phyloP scores from a whole-genome alignment of 2,329 filamentous ascomycete genomes.

The Exophiala dermatitidis region DNA sequence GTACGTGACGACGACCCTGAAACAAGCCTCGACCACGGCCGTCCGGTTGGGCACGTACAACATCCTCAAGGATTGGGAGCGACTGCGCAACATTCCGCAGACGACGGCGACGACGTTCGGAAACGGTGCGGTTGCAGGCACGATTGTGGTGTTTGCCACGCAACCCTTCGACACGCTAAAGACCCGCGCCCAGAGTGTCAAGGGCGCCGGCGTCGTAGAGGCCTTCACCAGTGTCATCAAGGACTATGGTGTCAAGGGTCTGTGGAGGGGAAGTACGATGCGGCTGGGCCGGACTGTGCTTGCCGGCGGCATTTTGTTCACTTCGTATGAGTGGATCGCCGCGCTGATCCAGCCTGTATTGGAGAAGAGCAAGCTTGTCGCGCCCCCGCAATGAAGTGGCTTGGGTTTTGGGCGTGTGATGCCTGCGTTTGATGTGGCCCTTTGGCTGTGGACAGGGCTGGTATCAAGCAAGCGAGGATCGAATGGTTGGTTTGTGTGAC shows the following conservation, averaged over 20 bases:
- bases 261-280: conserved; percentile 65
- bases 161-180: conserved; percentile 42
- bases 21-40: conserved; percentile 56
- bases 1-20: conserved; percentile 54
- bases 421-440: no score
- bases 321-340: conserved; percentile 53
- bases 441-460: no score
- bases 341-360: conserved; percentile 40
- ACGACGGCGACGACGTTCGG: conserved; percentile 52
- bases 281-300: conserved; percentile 56
- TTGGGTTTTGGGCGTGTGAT: neutral
- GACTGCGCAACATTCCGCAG: conserved; percentile 42
- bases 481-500: no score
- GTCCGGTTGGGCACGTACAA: conserved; percentile 58
- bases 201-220: conserved; percentile 51
- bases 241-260: conserved; percentile 53
- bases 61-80: conserved; percentile 55
- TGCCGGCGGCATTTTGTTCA: conserved; percentile 60
- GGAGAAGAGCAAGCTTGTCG: conserved; percentile 17
- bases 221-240: conserved; percentile 49
- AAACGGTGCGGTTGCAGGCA: conserved; percentile 55
- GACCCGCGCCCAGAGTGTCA: conserved; percentile 43
- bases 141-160: conserved; percentile 39
- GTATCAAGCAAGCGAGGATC: no score
- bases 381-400: neutral